Base-by-base conservation (phyloP, 495 filamentous ascomycete species). In the Xanthoparmelia taractica region DNA sequence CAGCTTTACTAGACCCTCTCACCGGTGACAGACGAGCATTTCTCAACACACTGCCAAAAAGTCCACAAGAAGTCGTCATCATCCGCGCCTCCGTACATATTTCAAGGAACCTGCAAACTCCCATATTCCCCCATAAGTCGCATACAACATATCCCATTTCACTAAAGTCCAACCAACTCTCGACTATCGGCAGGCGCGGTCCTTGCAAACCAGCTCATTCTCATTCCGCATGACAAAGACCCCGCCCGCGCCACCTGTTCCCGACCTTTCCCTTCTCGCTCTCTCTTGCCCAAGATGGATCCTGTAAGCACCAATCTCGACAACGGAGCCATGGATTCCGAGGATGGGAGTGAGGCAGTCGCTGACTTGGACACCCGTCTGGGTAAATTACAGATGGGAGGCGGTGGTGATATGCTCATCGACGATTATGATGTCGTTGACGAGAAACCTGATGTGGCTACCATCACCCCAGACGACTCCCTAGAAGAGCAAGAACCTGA, bases 391-490 rank as follows among this genome's bases (percentile, higher is more conserved):
- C 77, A 85, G 72, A 79, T 90, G 65, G 87, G 90, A 68, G 87
- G 90, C 67, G 66, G 64, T 59, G 68, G 61, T 73, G 81, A 87
- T 65, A 87, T 90, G 87, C 78, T 86, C 69, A 78, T 91, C 66
- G 88, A 91, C 68, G 78, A 85, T 29, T 86, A 86, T 63, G 85
- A 87, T 65, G 63, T 73, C 66, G 67, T 77, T 56, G 76, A 85
- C 76, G 94, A 96, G 73, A 87, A 88, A 72, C 86, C 90, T 61
- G 86, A 92, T 73, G 86, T 92, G 68, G 87, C 89, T 64, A 88
- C 90, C 73, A 95, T 97, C 74, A 87, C 84, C 67, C 86, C 89
- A 58, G 87, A 82, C 34, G 84, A 80, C 60, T 80, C 76, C 40
- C 73, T 78, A 47, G 74, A 78, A 38, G 83, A 84, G 66, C 73